Base-by-base conservation (phyloP, 1,284 basidiomycete species). In the Rhodotorula sp. region DNA sequence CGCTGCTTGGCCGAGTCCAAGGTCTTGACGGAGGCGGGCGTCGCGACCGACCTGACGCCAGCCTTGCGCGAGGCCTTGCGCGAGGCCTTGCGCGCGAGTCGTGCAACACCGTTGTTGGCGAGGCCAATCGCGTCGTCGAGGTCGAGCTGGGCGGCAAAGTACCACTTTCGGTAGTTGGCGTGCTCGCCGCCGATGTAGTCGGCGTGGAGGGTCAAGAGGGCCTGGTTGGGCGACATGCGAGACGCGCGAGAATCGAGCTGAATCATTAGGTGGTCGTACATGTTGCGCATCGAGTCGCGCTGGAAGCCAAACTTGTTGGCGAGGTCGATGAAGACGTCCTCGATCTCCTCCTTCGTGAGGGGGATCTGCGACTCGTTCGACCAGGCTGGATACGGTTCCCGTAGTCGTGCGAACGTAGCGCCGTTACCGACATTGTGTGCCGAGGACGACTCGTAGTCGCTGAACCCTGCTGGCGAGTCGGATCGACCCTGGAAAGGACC, bases 301-400 rank as follows among this genome's bases (percentile, higher is more conserved):
- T 94, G 95, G 81, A 99, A 99, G 75, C 95, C 96, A 81, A 99
- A 99, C 83, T 99, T 99, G 85, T 99, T 94, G 47, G 94, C 90
- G 31, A 99, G 85, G 83, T 99, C 96, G 71, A 98, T 88, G 79
- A 99, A 93, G 64, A 99, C 92, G 80, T 99, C 95, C 81, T 99
- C 95, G 69, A 99, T 98, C 83, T 99, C 96, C 77, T 99, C 95
- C 83, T 97, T 98, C 46, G 93, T 94, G 18, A 99, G 84, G 20
- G 95, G 95, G 70, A 97, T 96, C 77, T 93, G 88, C 62, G 91
- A 88, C 69, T 97, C 94, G 53, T 88, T 82, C 24, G 88, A 88
- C 95, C 96, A 98, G 0, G 94, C 92, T 0, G 95, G 93, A 76
- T 95, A 94, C 26, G 90, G 86, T 76, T 95, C 92, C 57, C 86